A percentile compares a stretch with the other conserved stretches of the same genome.
Conservation (phyloP, 1,284 basidiomycete genomes). For the Trametes pubescens region DNA sequence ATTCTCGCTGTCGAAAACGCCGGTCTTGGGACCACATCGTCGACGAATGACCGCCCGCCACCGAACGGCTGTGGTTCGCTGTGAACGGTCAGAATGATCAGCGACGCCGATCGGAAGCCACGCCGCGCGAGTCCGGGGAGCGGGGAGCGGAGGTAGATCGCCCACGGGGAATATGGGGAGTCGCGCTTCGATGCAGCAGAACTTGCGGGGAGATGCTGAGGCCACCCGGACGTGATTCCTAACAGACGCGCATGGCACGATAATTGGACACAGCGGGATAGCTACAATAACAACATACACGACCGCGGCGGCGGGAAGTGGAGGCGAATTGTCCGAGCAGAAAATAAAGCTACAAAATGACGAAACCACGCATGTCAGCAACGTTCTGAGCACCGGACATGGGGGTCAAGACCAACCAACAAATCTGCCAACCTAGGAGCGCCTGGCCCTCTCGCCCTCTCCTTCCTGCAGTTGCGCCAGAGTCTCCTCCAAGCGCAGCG, state of each 20-base stretch:
- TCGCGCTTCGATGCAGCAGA: conserved; percentile 5
- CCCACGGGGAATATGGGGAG: neutral
- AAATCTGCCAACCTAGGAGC: conserved; percentile 15
- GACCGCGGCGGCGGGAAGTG: conserved; percentile 11
- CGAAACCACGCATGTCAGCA: conserved; percentile 3
- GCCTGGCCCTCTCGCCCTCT: conserved; percentile 16
- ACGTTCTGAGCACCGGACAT: neutral
- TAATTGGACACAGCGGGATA: conserved; percentile 20
- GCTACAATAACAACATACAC: conserved; percentile 25
- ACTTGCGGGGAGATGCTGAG: neutral
- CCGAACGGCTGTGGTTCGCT: neutral
- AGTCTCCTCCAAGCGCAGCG: conserved; percentile 62
- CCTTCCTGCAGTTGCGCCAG: conserved; percentile 57
- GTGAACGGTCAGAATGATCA: conserved; percentile 16
- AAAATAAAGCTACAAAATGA: conserved; percentile 7
- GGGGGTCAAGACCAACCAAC: conserved; percentile 7
- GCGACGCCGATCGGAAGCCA: conserved; percentile 9
- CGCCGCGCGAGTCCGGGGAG: neutral
- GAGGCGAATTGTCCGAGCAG: conserved; percentile 9
- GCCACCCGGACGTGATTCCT: neutral
- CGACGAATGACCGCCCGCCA: conserved; percentile 1
- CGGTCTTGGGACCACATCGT: neutral
- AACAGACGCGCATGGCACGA: conserved; percentile 17
- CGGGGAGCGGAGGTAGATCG: neutral
- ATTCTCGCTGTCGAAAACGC: conserved; percentile 14